Evolutionary conservation across 2,329 filamentous ascomycete species (phyloP), one percentile per base, ranked within the genome.

Genomic region (Trichoderma sp.): DNA sequence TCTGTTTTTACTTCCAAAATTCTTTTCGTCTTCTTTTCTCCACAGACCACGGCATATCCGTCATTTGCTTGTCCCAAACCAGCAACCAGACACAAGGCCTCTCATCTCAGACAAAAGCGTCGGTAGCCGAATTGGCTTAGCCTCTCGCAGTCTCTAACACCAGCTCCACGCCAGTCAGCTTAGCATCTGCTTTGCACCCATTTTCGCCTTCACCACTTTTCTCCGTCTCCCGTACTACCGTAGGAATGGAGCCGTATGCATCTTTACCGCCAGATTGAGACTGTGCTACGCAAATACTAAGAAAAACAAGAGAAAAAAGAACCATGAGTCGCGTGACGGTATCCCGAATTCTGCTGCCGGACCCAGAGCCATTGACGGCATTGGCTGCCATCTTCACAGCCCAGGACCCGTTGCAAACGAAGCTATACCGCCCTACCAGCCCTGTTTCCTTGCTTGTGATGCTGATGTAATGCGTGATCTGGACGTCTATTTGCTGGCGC

Each of bases 91-190:
- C 52, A 64, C 67, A 56, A n/a, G 57, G 57, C 10, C 57, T 59
- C 56, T 61, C 40, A 43, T 40, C 56, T 21, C 33, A n/a, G n/a
- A 43, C 11, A 21, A 21, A 29, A 31, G 37, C 67, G 16, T 69
- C 67, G 67, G 67, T 64, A 52, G 21, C 67, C 52, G 40, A 69
- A 64, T 13, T 3, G 60, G 67, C n/a, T 52, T 69, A 69, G 63
- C 40, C 27, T 43, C 29, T 10, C 33, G 21, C 33, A n/a, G 35
- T 58, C 53, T 58, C 53, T 29, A 37, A 57, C 63, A 66, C 35
- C 53, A 66, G 63, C 63, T 57, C 63, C 63, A 66, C 63, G 55
- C 63, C 53, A 56, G 29, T 47, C 33, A 33, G 33, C 37, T 49
- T 58, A 33, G 35, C 27, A 56, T 66, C 24, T 58, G 40, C 13